phyloP scores from a whole-genome alignment of 2,329 filamentous ascomycete species.

The Fusarium camptoceras region DNA sequence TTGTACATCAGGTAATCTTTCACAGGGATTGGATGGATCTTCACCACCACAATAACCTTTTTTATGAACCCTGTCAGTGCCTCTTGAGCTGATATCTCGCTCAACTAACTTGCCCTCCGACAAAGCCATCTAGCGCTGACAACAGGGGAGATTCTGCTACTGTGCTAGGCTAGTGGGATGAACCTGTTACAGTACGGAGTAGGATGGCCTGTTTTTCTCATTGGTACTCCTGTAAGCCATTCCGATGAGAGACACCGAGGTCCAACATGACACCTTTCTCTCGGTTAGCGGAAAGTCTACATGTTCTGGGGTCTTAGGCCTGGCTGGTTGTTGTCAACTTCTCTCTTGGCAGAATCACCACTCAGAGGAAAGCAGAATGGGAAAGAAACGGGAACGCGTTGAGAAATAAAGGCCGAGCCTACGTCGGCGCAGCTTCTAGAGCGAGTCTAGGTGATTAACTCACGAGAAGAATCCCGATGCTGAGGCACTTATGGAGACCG shows the following conservation, averaged over 20 bases:
- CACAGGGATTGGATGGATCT: slow-evolving; percentile 14
- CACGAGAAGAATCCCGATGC: slow-evolving; percentile 29
- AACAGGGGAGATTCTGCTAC: slow-evolving; percentile 20
- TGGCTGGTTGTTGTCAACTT: too few species aligned
- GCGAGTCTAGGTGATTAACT: slow-evolving; percentile 18
- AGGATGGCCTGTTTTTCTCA: slow-evolving; percentile 21
- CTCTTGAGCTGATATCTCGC: background rate
- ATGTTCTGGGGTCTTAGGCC: background rate
- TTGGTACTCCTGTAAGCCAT: slow-evolving; percentile 29
- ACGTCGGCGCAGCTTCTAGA: slow-evolving; percentile 26
- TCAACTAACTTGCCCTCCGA: background rate
- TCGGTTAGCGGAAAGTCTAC: slow-evolving; percentile 9
- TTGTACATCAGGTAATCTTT: background rate
- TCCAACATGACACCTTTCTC: slow-evolving; percentile 9
- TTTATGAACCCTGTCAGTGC: background rate
- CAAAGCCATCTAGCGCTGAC: slow-evolving; percentile 21
- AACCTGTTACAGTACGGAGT: slow-evolving; percentile 18
- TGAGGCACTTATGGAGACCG: slow-evolving; percentile 39
- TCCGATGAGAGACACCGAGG: slow-evolving; percentile 23
- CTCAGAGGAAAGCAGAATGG: background rate
- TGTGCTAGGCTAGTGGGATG: slow-evolving; percentile 9
- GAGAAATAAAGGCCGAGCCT: slow-evolving; percentile 1
- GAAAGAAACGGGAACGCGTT: slow-evolving; percentile 26
- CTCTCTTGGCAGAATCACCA: slow-evolving; percentile 3
- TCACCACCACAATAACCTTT: slow-evolving; percentile 17